phyloP scores from a whole-genome alignment of 164 flowering plant species.

The Cinnamomum micranthum region DNA sequence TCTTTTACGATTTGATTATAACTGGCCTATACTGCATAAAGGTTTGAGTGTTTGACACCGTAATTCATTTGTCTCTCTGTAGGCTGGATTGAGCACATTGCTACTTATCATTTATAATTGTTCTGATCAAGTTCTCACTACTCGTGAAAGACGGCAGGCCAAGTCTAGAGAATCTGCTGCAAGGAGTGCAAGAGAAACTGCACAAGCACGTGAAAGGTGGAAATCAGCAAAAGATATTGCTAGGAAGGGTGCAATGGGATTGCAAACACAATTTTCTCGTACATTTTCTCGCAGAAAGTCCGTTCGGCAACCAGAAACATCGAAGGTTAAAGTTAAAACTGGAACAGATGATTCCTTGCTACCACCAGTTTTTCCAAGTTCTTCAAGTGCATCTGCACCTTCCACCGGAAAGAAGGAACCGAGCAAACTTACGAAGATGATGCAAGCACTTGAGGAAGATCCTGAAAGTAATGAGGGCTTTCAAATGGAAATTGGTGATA shows the following conservation, averaged over 20 bases:
- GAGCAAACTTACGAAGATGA: slow-evolving; percentile 58
- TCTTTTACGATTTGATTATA: no score
- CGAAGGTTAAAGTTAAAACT: slow-evolving; percentile 31
- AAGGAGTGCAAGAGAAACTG: slow-evolving; percentile 82
- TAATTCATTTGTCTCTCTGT: neutral
- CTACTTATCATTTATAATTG: slow-evolving; percentile 81
- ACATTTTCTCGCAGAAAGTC: slow-evolving; percentile 78
- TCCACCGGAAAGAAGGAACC: slow-evolving; percentile 42
- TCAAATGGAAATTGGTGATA: slow-evolving; percentile 68
- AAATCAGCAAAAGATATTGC: slow-evolving; percentile 79
- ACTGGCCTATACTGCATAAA: neutral
- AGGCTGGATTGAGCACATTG: slow-evolving; percentile 66
- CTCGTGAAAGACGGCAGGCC: slow-evolving; percentile 72
- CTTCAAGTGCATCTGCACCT: slow-evolving; percentile 27
- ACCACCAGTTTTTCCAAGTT: slow-evolving; percentile 20
- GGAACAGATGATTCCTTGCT: slow-evolving; percentile 48
- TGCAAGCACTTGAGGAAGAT: slow-evolving; percentile 57
- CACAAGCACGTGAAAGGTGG: slow-evolving; percentile 92
- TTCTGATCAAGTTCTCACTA: slow-evolving; percentile 88
- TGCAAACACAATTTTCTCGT: slow-evolving; percentile 69
- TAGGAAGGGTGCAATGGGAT: slow-evolving; percentile 61
- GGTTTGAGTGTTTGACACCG: neutral
- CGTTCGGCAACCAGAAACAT: slow-evolving; percentile 22
- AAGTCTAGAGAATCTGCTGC: slow-evolving; percentile 87
- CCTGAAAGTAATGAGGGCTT: slow-evolving; percentile 65